Conservation (phyloP, 768 basidiomycete species). For the Leccinellum rugosiceps region DNA sequence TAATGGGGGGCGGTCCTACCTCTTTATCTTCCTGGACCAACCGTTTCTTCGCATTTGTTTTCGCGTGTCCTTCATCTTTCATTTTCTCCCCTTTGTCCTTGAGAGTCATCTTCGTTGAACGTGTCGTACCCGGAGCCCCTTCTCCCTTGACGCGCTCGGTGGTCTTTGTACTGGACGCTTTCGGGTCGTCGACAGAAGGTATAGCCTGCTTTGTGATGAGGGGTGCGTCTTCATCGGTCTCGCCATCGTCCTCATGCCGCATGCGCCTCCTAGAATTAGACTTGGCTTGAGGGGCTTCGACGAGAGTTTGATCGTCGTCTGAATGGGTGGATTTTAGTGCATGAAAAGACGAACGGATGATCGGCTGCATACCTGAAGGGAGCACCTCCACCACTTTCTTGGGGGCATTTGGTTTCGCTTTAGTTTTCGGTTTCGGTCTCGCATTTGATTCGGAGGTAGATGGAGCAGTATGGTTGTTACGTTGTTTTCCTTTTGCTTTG, state of each 20-base stretch:
- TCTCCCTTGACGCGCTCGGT: background rate
- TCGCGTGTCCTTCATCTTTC: background rate
- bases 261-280: background rate
- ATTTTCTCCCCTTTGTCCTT: background rate
- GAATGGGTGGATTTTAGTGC: background rate
- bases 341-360: background rate
- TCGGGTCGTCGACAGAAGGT: background rate
- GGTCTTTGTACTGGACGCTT: background rate
- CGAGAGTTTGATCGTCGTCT: constrained; percentile 30
- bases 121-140: background rate
- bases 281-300: constrained; percentile 18
- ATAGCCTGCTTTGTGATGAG: background rate
- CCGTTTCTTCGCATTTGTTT: constrained; percentile 7
- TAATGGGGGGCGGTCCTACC: background rate
- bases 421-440: constrained; percentile 5
- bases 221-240: constrained; percentile 1
- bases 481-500: constrained; percentile 13
- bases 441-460: constrained; percentile 1
- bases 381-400: constrained; percentile 7
- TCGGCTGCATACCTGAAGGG: constrained; percentile 12
- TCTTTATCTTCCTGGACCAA: background rate
- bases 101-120: background rate
- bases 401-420: constrained; percentile 4
- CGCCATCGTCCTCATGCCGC: background rate
- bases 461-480: background rate